A percentile compares a stretch with the other conserved stretches of the same genome.
Evolutionary conservation across 192 early-diverging fungal species (phyloP).

Genomic region (Entophlyctis luteolus): DNA sequence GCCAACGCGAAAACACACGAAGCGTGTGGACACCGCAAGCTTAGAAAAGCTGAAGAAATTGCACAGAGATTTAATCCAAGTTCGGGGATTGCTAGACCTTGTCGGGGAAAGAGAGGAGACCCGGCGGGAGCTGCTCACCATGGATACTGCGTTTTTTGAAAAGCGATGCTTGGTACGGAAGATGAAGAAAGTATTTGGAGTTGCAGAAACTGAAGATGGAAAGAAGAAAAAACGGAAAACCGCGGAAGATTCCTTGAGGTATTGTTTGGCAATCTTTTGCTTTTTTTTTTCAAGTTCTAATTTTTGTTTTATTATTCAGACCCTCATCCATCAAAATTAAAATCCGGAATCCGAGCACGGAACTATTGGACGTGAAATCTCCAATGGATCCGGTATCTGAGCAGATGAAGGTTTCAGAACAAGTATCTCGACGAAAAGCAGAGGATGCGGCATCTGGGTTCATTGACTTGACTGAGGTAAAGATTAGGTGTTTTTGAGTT

Average conservation of each 20-base stretch:
- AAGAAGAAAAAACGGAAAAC: constrained; percentile 41
- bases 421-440: constrained; percentile 51
- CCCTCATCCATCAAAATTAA: constrained; percentile 25
- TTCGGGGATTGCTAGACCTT: constrained; percentile 73
- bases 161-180: constrained; percentile 59
- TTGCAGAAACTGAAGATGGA: constrained; percentile 52
- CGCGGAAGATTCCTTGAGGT: constrained; percentile 41
- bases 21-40: constrained; percentile 78
- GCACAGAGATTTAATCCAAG: constrained; percentile 73
- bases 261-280: not conserved
- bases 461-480: constrained; percentile 70
- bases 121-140: constrained; percentile 66
- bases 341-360: constrained; percentile 28
- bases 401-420: constrained; percentile 50
- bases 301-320: not conserved
- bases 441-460: constrained; percentile 56
- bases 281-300: not conserved
- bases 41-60: constrained; percentile 81
- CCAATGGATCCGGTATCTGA: constrained; percentile 32
- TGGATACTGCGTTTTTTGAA: constrained; percentile 77
- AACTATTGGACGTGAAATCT: constrained; percentile 1
- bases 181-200: constrained; percentile 64
- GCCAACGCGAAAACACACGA: constrained; percentile 63
- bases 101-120: constrained; percentile 72
- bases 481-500: too few relatives aligned